Conservation (phyloP, 75 land plant species). For the Cunninghamia lanceolata region DNA sequence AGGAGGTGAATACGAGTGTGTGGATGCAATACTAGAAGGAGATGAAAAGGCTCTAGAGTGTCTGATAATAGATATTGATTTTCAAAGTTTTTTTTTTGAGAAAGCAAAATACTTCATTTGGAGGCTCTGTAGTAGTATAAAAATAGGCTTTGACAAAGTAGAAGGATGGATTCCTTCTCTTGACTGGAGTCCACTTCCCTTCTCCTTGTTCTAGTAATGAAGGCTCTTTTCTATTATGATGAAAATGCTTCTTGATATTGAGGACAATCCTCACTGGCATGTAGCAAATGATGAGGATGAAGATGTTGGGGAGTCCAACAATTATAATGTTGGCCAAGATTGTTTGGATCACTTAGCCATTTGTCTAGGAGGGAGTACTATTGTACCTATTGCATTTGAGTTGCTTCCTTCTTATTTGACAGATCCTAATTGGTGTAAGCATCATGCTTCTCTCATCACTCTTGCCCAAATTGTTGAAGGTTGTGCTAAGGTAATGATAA, state of each 20-base stretch:
- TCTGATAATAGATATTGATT: conserved; percentile 77
- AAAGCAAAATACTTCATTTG: too few relatives aligned
- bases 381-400: conserved; percentile 87
- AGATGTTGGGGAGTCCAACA: conserved; percentile 84
- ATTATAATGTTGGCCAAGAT: conserved; percentile 90
- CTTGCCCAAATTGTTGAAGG: conserved; percentile 96
- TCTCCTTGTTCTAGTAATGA: too few relatives aligned
- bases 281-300: conserved; percentile 82
- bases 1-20: conserved; percentile 88
- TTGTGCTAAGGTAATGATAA: conserved; percentile 94
- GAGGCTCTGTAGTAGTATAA: too few relatives aligned
- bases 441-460: conserved; percentile 90
- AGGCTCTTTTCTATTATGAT: conserved; percentile 76
- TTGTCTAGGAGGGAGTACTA: conserved; percentile 86
- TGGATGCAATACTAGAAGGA: conserved; percentile 55
- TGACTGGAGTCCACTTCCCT: too few relatives aligned
- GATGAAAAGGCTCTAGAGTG: conserved; percentile 42
- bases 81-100: conserved; percentile 75
- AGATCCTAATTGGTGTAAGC: conserved; percentile 89
- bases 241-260: conserved; percentile 89
- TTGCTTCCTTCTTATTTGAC: conserved; percentile 68
- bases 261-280: conserved; percentile 88
- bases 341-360: conserved; percentile 84
- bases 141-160: too few relatives aligned
- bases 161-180: too few relatives aligned